These are phyloP conservation scores for Grifola frondosa DNA, from an alignment of 1,284 basidiomycete genomes.

Conservation along the genomic window DNA sequence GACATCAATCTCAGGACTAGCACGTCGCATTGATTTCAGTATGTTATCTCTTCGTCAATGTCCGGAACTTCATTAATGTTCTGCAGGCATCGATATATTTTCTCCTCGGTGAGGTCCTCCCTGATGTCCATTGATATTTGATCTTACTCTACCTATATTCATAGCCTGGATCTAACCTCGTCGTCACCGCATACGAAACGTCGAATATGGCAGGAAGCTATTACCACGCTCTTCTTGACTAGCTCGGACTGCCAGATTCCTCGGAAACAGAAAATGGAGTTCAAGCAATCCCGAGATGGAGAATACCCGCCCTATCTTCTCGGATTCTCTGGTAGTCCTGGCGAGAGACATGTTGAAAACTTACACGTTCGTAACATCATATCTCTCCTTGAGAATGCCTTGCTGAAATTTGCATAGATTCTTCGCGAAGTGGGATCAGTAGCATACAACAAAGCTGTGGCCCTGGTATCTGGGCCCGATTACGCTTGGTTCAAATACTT, in stretches of 20 bases:
- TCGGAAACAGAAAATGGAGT: constrained; percentile 56
- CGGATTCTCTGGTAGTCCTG: constrained; percentile 65
- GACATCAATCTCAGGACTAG: constrained; percentile 43
- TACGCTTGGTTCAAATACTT: constrained; percentile 44
- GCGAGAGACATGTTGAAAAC: constrained; percentile 79
- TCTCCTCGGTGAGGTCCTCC: constrained; percentile 56
- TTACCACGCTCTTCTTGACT: constrained; percentile 68
- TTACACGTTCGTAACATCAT: constrained; percentile 54
- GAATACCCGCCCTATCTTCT: constrained; percentile 76
- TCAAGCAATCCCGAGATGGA: constrained; percentile 54
- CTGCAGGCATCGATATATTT: constrained; percentile 71
- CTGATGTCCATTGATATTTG: background rate
- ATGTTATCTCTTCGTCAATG: constrained; percentile 24
- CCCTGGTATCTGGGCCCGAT: constrained; percentile 48
- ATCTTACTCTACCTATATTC: constrained; percentile 1
- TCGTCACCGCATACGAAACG: constrained; percentile 65
- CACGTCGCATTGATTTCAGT: constrained; percentile 77
- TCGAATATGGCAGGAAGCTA: constrained; percentile 82
- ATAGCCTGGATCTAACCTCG: constrained; percentile 61
- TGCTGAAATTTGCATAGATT: constrained; percentile 41
- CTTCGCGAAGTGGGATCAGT: constrained; percentile 62
- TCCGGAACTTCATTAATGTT: constrained; percentile 6
- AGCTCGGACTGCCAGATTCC: constrained; percentile 63
- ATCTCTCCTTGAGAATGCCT: background rate
- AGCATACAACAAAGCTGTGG: constrained; percentile 52